phyloP scores from a whole-genome alignment of 805 yeast genomes.

The Wickerhamiella spandovensis region DNA sequence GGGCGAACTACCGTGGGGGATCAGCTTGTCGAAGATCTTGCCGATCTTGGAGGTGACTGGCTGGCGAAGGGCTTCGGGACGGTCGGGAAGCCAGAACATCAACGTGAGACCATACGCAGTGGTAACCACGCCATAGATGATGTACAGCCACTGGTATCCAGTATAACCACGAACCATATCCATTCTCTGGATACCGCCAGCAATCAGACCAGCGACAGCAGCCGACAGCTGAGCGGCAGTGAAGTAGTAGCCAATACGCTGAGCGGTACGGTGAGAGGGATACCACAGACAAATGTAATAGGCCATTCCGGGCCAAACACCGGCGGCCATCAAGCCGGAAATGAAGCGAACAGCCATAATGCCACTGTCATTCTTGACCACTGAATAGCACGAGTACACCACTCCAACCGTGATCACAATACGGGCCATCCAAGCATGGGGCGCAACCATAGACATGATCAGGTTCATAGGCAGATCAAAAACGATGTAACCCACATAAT shows the following conservation, averaged over 20 bases:
- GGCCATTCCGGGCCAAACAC: conserved; percentile 84
- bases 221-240: conserved; percentile 90
- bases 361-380: conserved; percentile 42
- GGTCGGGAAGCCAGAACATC: conserved; percentile 78
- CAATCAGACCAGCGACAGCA: conserved; percentile 74
- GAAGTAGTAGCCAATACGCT: conserved; percentile 74
- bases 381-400: conserved; percentile 61
- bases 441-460: conserved; percentile 68
- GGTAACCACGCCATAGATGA: conserved; percentile 63
- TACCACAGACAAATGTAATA: conserved; percentile 77
- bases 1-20: conserved; percentile 7
- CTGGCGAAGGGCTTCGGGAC: conserved; percentile 33
- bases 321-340: conserved; percentile 69
- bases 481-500: conserved; percentile 69
- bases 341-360: conserved; percentile 59
- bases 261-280: conserved; percentile 62
- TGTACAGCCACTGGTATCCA: conserved; percentile 82
- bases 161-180: conserved; percentile 54
- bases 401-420: conserved; percentile 66
- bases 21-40: conserved; percentile 3
- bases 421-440: conserved; percentile 75
- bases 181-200: conserved; percentile 80
- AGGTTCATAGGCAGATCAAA: conserved; percentile 85
- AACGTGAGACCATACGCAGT: conserved; percentile 47
- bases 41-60: conserved; percentile 2